Evolutionary conservation across 345 rosid genomes (phyloP).

Genomic region (Citrus trifoliata): DNA sequence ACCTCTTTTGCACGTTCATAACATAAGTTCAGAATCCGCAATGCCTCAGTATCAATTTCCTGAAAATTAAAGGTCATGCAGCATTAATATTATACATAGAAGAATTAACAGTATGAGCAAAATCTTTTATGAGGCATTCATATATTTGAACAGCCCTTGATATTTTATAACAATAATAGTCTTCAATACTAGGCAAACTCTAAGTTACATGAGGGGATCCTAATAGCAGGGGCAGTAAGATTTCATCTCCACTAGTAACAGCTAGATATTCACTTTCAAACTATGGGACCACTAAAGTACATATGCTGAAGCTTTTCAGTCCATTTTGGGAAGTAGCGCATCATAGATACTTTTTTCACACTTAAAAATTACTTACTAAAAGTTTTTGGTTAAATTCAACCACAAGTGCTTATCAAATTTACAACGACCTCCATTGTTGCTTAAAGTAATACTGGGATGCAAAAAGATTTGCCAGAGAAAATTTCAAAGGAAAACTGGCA

Average conservation of each 20-base stretch:
- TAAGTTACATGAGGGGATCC: no score
- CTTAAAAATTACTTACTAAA: no score
- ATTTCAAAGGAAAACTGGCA: neutral
- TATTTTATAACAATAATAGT: no score
- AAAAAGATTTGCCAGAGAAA: neutral
- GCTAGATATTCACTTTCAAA: neutral
- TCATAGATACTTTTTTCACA: no score
- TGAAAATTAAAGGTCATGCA: conserved; percentile 25
- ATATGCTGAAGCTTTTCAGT: neutral
- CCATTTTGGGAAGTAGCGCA: no score
- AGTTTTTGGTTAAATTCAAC: no score
- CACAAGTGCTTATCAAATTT: no score
- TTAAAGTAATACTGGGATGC: neutral
- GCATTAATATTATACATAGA: neutral
- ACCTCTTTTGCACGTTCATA: conserved; percentile 88
- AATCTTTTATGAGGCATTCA: neutral
- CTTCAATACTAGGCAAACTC: neutral
- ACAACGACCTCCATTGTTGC: no score
- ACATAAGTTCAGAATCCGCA: conserved; percentile 58
- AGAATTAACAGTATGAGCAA: neutral
- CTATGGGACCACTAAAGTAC: neutral
- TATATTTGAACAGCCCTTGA: neutral
- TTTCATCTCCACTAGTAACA: neutral
- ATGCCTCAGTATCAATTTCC: conserved; percentile 85
- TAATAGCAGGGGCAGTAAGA: neutral